Evolutionary conservation across 1,139 yeast genomes (phyloP), one percentile per base, ranked within the genome.

Genomic region (Yamadazyma dendronema): DNA sequence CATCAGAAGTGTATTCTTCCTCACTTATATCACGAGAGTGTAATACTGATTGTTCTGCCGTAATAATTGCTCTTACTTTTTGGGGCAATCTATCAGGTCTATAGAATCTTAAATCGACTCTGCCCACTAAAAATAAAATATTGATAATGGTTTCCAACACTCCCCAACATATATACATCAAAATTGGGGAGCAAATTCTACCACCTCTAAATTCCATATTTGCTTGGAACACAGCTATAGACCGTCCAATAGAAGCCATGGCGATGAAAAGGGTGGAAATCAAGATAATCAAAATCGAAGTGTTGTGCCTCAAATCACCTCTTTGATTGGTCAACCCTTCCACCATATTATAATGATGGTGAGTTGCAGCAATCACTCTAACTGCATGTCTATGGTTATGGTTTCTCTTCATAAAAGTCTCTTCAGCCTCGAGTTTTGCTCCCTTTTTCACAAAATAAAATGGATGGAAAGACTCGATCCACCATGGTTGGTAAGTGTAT

Each of bases 401-500:
- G 49, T 64, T 64, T 49, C 72, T 53, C 47, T 61, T 66, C 72
- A 66, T 62, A 37, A 67, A 67, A 0, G 68, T 53, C 36, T 58
- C 64, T 45, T 61, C 73, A 3, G 73, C 73, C 23, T 59, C 56
- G 33, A 49, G 49, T 10, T 61, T 60, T 1, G 71, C 72, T 16
- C 56, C 56, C 28, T 57, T 57, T 42, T 54, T 51, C 15, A 66
- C 72, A 47, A 65, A 67, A 46, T 67, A 67, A 29, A 63, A 59
- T 6, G 72, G 67, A 24, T 56, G 46, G 46, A 67, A 67, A 12
- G 65, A 59, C 47, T 67, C 71, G 43, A 67, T 62, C 74, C 74
- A 67, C 73, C 73, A 67, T 15, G 74, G 72, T 44, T 67, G 74
- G 46, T 65, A 67, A 7, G 72, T 66, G 50, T 65, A 65, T 41